Conservation (phyloP, 495 filamentous ascomycete genomes). For the Filosporella fistucella region DNA sequence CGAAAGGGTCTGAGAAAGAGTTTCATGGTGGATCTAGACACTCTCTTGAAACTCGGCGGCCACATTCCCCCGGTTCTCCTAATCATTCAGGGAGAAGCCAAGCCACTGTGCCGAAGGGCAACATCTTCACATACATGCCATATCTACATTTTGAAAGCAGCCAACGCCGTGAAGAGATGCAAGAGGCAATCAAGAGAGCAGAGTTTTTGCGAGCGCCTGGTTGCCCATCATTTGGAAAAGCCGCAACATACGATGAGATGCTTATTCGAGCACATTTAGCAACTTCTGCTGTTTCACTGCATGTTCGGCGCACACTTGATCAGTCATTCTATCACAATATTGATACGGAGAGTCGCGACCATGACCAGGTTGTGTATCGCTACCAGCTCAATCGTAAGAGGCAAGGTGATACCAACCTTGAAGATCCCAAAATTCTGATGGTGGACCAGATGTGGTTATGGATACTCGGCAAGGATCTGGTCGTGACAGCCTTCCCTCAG, state of each 20-base stretch:
- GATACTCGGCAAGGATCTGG: constrained; percentile 57
- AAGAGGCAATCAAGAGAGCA: constrained; percentile 50
- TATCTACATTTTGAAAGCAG: constrained; percentile 66
- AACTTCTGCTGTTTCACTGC: constrained; percentile 48
- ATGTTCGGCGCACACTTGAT: constrained; percentile 64
- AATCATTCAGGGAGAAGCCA: constrained; percentile 8
- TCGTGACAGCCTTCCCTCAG: constrained; percentile 65
- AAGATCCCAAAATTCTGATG: constrained; percentile 66
- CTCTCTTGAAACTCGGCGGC: constrained; percentile 5
- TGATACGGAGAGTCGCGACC: constrained; percentile 59
- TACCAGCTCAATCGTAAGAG: constrained; percentile 42
- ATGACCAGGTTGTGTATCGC: constrained; percentile 67
- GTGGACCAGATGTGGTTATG: constrained; percentile 74
- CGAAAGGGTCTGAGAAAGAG: constrained; percentile 16
- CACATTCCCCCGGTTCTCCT: constrained; percentile 4
- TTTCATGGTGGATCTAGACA: constrained; percentile 6
- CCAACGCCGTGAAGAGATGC: constrained; percentile 52
- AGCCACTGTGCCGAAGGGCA: constrained; percentile 11
- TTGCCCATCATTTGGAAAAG: constrained; percentile 22
- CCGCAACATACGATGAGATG: constrained; percentile 51
- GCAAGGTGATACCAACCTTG: constrained; percentile 12
- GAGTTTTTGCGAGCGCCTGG: constrained; percentile 21
- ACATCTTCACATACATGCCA: constrained; percentile 45
- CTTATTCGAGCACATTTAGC: constrained; percentile 60
- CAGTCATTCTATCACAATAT: constrained; percentile 72